Percentiles rank a stretch among this genome's conserved stretches.
phyloP scores from a whole-genome alignment of 345 rosid genomes.

The Cardiospermum halicacabum region DNA sequence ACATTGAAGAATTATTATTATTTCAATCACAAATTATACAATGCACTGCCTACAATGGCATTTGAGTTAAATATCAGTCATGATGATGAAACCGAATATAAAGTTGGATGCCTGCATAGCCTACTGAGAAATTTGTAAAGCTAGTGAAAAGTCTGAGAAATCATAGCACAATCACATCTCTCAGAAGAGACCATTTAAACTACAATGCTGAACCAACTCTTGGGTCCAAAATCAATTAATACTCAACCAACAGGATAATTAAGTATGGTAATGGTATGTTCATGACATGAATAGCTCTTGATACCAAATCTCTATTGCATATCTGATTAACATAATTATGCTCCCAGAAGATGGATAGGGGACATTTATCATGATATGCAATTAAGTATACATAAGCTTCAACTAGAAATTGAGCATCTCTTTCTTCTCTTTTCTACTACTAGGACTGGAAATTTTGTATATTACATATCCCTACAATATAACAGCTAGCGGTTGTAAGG shows the following conservation, averaged over 20 bases:
- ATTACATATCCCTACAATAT: too few species aligned
- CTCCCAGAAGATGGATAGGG: neutral
- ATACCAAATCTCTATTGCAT: neutral
- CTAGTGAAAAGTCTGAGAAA: neutral
- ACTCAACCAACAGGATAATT: too few species aligned
- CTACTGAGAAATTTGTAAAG: neutral
- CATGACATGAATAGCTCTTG: neutral
- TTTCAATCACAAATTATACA: too few species aligned
- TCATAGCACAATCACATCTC: neutral
- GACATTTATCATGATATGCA: neutral
- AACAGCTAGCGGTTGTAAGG: too few species aligned
- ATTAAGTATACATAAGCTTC: neutral
- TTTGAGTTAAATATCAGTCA: too few species aligned
- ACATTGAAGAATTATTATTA: too few species aligned
- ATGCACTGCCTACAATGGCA: too few species aligned
- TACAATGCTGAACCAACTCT: slow-evolving; percentile 1
- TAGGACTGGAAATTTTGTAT: too few species aligned
- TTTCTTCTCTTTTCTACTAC: too few species aligned
- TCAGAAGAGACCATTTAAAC: neutral
- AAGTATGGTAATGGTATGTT: too few species aligned
- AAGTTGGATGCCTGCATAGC: neutral
- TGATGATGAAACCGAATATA: neutral
- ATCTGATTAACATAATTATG: neutral
- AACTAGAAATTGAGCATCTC: too few species aligned
- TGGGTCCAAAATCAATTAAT: neutral